These are phyloP conservation scores for Physcia stellaris DNA, from an alignment of 495 filamentous ascomycete genomes.

Conservation along the genomic window DNA sequence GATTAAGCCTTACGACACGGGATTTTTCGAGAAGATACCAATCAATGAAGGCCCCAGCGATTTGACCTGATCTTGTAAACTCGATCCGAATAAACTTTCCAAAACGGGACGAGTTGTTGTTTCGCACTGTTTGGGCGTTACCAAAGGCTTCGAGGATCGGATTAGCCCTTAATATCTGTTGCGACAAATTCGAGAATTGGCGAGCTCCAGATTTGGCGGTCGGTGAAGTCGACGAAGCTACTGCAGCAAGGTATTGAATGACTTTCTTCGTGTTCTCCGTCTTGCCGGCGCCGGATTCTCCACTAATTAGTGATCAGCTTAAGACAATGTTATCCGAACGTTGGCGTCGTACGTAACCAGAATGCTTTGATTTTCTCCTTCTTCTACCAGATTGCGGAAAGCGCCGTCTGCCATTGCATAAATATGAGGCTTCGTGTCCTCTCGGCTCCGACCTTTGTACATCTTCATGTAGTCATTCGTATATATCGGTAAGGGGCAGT, in stretches of 20 bases:
- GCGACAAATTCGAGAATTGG: conserved; percentile 78
- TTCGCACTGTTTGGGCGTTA: conserved; percentile 93
- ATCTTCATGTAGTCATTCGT: conserved; percentile 92
- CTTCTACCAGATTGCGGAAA: conserved; percentile 88
- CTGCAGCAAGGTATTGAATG: conserved; percentile 94
- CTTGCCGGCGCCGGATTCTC: conserved; percentile 96
- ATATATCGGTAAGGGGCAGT: conserved; percentile 89
- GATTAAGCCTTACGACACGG: conserved; percentile 75
- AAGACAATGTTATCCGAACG: background rate
- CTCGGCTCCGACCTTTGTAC: conserved; percentile 79
- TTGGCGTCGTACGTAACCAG: conserved; percentile 57
- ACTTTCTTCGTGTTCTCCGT: conserved; percentile 99
- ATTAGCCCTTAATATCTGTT: conserved; percentile 92
- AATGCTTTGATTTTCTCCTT: conserved; percentile 94
- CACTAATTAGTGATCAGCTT: conserved; percentile 25
- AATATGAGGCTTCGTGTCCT: conserved; percentile 94
- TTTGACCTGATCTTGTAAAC: conserved; percentile 79
- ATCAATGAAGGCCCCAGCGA: conserved; percentile 92
- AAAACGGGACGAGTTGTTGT: conserved; percentile 97
- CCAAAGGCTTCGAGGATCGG: conserved; percentile 97
- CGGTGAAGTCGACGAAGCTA: conserved; percentile 70
- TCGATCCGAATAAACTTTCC: conserved; percentile 99
- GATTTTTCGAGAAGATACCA: conserved; percentile 99
- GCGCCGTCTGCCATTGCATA: conserved; percentile 98
- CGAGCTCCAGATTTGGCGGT: conserved; percentile 45